Percentiles rank a stretch among this genome's conserved stretches.
phyloP scores from a whole-genome alignment of 2,329 filamentous ascomycete genomes.

The Sphaerulina vaccinii region DNA sequence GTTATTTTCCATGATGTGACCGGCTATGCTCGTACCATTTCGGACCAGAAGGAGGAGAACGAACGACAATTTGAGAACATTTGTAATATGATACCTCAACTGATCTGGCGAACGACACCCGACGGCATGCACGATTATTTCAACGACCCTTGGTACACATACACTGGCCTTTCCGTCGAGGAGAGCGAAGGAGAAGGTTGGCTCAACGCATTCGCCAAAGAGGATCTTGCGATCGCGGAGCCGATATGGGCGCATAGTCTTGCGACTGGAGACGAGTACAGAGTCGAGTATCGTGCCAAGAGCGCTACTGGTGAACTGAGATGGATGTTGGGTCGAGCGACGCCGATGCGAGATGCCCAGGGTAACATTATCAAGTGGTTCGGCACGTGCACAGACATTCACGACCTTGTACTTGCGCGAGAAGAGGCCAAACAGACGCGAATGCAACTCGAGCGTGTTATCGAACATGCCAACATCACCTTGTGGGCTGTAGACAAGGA shows the following conservation, averaged over 20 bases:
- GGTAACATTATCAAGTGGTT: slow-evolving; percentile 76
- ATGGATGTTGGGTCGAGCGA: slow-evolving; percentile 74
- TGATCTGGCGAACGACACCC: slow-evolving; percentile 68
- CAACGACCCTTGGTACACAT: slow-evolving; percentile 72
- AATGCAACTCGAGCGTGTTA: slow-evolving; percentile 70
- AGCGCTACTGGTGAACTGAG: slow-evolving; percentile 68
- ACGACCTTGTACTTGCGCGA: slow-evolving; percentile 69
- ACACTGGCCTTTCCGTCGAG: slow-evolving; percentile 65
- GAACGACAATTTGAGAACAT: slow-evolving; percentile 74
- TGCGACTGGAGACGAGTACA: slow-evolving; percentile 66
- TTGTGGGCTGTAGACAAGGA: slow-evolving; percentile 69
- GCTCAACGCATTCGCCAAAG: slow-evolving; percentile 65
- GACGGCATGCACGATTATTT: slow-evolving; percentile 71
- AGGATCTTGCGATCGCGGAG: slow-evolving; percentile 60
- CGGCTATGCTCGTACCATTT: slow-evolving; percentile 65
- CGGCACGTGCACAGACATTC: slow-evolving; percentile 76
- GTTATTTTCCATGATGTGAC: slow-evolving; percentile 73
- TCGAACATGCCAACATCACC: slow-evolving; percentile 72
- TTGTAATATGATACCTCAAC: slow-evolving; percentile 60
- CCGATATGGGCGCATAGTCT: slow-evolving; percentile 63
- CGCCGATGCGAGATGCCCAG: slow-evolving; percentile 63
- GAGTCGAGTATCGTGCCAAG: slow-evolving; percentile 68
- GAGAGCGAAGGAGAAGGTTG: slow-evolving; percentile 63
- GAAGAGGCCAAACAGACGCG: slow-evolving; percentile 64
- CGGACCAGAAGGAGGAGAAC: slow-evolving; percentile 66